Conservation (phyloP, 1,139 yeast genomes). For the Scheffersomyces segobiensis region DNA sequence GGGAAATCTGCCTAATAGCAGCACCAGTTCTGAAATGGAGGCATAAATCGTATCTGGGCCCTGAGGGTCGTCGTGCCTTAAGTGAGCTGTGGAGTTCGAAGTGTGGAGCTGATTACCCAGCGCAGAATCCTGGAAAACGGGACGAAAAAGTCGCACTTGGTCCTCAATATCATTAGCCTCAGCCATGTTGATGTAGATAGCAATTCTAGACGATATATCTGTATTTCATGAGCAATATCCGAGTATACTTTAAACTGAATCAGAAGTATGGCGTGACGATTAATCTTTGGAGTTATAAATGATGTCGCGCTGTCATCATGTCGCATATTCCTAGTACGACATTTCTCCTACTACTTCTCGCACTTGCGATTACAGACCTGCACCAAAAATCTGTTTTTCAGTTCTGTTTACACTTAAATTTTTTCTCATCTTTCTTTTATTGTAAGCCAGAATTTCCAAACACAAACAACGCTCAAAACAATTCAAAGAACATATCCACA, state of each 20-base stretch:
- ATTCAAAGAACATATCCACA: not conserved
- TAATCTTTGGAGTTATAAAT: not conserved
- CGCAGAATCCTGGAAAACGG: not conserved
- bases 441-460: not conserved
- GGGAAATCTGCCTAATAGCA: constrained; percentile 13
- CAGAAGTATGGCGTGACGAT: not conserved
- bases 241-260: not conserved
- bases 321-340: not conserved
- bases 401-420: not conserved
- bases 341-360: not conserved
- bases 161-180: not conserved
- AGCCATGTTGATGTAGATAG: not conserved
- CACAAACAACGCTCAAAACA: not conserved
- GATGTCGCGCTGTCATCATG: not conserved
- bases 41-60: not conserved
- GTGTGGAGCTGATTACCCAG: not conserved
- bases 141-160: constrained; percentile 1
- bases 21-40: not conserved
- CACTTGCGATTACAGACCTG: not conserved
- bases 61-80: not conserved
- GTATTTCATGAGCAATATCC: not conserved
- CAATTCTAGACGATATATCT: not conserved
- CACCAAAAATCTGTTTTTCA: not conserved
- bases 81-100: not conserved
- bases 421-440: not conserved